Base-by-base conservation (phyloP, 2,329 filamentous ascomycete species). In the Ploettnerulaceae sp. region DNA sequence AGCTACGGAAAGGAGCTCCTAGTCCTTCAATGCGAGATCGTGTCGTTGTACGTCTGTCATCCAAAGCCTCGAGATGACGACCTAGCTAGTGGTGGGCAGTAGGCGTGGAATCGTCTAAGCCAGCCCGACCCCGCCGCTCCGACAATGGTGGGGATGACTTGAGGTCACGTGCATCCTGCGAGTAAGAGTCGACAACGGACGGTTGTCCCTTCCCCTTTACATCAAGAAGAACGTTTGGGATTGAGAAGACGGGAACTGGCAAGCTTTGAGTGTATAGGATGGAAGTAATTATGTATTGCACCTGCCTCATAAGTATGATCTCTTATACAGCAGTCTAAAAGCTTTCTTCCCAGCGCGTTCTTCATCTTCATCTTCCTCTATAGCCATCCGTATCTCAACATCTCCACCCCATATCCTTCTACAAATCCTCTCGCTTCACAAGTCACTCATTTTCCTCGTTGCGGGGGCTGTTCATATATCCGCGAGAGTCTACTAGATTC, bases 11-110 rank as follows among this genome's bases (percentile, higher is more conserved):
- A 39, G 20, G 20, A 29, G 32, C 18, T 41, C 26, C 17, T 50
- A 25, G 25, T 25, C 34, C 35, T 49, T 42, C 38, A 51, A 53
- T 46, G 35, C 31, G 37, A 46, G 18, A 15, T 25, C 25, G 42
- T 41, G 7, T 11, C 28, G 47, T 8, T 45, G 21, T 22, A 44
- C 18, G 36, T 38, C 21, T 20, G 43, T 22, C 9, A 38, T 39
- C 26, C 15, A 35, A 34, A 55, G 35, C 33, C 47, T 48, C 37
- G 29, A 49, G 51, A 55, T 56, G 52, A 56, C 54, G 49, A 56
- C 47, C 47, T 46, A 47, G 41, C 42, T 44, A 49, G 46, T 42
- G 40, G 29, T n/a, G n/a, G n/a, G n/a, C n/a, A 4, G 37, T 29
- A 21, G 44, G 33, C 36, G 47, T 47, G 47, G 47, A 40, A 48